Evolutionary conservation across 2,329 filamentous ascomycete genomes (phyloP).

Genomic region (Aulographum hederae): DNA sequence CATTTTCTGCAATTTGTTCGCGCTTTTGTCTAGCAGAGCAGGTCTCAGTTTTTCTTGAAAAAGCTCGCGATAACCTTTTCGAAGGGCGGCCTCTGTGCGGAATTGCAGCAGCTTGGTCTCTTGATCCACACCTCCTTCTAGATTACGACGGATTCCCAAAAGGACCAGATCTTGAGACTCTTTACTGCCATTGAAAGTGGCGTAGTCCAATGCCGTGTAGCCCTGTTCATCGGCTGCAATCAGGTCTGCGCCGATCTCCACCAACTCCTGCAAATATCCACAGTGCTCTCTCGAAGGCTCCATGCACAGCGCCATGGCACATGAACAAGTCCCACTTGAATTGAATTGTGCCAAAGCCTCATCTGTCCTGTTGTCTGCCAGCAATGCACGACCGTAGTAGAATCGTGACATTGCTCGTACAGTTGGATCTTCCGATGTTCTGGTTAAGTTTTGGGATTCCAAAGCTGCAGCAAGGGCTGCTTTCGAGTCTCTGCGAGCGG

Average conservation of each 20-base stretch:
- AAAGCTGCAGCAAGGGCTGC: conserved; percentile 9
- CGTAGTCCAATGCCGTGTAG: conserved; percentile 20
- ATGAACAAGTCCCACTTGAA: conserved; percentile 10
- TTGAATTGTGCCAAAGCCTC: conserved; percentile 15
- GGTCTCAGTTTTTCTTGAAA: conserved; percentile 20
- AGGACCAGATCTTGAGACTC: conserved; percentile 12
- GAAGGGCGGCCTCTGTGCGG: conserved; percentile 11
- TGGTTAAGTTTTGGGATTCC: conserved; percentile 6
- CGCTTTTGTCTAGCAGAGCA: conserved; percentile 10
- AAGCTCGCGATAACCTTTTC: conserved; percentile 18
- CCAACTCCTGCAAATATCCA: conserved; percentile 15
- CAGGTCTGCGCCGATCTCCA: conserved; percentile 16
- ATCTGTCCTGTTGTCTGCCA: conserved; percentile 8
- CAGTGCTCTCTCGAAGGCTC: conserved; percentile 20
- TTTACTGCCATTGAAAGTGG: conserved; percentile 15
- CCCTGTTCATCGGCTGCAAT: conserved; percentile 15
- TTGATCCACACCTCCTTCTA: conserved; percentile 1
- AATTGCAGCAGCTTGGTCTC: conserved; percentile 4
- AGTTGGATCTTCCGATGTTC: conserved; percentile 9
- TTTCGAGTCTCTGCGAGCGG: conserved; percentile 8
- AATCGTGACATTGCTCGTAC: conserved; percentile 14
- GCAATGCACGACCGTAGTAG: conserved; percentile 15
- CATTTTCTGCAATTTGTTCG: conserved; percentile 6
- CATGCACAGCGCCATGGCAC: conserved; percentile 20
- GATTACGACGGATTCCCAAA: conserved; percentile 5